These are phyloP conservation scores for Blepharisma japonicum DNA, from an alignment of 73 alveolate species.

Conservation along the genomic window DNA sequence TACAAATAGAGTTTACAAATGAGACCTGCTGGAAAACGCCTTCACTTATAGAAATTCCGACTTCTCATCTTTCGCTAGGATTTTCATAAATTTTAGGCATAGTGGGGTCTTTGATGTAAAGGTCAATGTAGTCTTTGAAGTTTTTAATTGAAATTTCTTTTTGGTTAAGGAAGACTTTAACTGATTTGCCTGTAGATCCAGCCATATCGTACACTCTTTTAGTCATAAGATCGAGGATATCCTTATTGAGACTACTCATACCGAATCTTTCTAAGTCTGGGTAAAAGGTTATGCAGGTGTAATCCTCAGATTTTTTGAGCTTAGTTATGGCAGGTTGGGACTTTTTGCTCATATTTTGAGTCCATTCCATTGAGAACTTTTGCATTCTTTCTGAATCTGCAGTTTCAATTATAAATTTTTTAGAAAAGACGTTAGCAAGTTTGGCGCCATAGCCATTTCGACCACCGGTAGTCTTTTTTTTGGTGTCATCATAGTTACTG, in stretches of 20 bases:
- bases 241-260: constrained; percentile 86
- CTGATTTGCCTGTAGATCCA: constrained; percentile 83
- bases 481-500: constrained; percentile 95
- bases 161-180: constrained; percentile 68
- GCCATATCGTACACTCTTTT: constrained; percentile 99
- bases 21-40: constrained; percentile 93
- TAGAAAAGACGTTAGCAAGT: constrained; percentile 96
- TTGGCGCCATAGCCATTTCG: constrained; percentile 99
- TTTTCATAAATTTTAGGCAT: constrained; percentile 59
- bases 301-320: constrained; percentile 67
- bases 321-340: constrained; percentile 63
- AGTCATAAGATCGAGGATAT: constrained; percentile 84
- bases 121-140: constrained; percentile 84
- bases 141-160: constrained; percentile 60
- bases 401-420: constrained; percentile 91
- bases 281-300: constrained; percentile 87
- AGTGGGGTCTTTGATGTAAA: constrained; percentile 72
- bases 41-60: constrained; percentile 80
- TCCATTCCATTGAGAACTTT: constrained; percentile 56
- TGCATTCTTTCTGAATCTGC: constrained; percentile 78
- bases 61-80: constrained; percentile 88
- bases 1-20: constrained; percentile 98
- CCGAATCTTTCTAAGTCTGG: constrained; percentile 97
- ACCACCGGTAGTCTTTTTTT: constrained; percentile 91
- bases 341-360: constrained; percentile 73